A percentile compares a stretch with the other conserved stretches of the same genome.
Conservation (phyloP, 139 green algal genomes). For the Edaphochlamys debaryana region DNA sequence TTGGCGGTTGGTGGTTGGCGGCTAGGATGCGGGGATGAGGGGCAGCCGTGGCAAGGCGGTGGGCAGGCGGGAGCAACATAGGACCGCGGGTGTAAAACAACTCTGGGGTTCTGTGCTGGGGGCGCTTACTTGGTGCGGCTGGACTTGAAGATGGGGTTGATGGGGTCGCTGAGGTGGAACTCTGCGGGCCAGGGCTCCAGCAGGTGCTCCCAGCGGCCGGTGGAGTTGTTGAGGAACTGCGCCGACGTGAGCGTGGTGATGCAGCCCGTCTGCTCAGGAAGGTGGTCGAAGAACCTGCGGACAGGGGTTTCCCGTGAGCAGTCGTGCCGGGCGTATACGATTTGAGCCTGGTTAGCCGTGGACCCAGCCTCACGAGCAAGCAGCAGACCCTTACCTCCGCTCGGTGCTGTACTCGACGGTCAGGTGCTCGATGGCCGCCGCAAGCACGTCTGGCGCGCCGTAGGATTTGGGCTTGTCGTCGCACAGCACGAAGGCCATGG, state of each 20-base stretch:
- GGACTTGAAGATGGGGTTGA: conserved; percentile 67
- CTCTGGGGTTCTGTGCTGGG: no score
- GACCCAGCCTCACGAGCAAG: no score
- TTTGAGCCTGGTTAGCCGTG: no score
- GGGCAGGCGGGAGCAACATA: no score
- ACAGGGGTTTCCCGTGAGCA: no score
- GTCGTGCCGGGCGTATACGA: no score
- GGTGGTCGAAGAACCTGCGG: conserved; percentile 43
- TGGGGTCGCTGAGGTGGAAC: conserved; percentile 52
- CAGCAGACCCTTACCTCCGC: conserved; percentile 30
- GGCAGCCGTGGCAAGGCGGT: no score
- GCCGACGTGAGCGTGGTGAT: conserved; percentile 48
- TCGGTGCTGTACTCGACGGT: conserved; percentile 14
- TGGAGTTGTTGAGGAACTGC: conserved; percentile 84
- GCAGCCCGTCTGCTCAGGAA: conserved; percentile 47
- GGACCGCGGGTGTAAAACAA: no score
- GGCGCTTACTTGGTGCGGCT: conserved; percentile 53
- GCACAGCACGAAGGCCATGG: conserved; percentile 75
- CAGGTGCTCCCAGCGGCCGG: conserved; percentile 78
- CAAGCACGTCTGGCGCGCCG: conserved; percentile 86
- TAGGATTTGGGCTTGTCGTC: conserved; percentile 88
- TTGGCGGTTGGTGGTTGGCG: no score
- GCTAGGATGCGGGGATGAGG: no score
- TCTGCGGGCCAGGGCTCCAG: conserved; percentile 75
- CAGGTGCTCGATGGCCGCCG: conserved; percentile 47